phyloP scores from a whole-genome alignment of 768 basidiomycete genomes.

The Asterophora lycoperdoides region DNA sequence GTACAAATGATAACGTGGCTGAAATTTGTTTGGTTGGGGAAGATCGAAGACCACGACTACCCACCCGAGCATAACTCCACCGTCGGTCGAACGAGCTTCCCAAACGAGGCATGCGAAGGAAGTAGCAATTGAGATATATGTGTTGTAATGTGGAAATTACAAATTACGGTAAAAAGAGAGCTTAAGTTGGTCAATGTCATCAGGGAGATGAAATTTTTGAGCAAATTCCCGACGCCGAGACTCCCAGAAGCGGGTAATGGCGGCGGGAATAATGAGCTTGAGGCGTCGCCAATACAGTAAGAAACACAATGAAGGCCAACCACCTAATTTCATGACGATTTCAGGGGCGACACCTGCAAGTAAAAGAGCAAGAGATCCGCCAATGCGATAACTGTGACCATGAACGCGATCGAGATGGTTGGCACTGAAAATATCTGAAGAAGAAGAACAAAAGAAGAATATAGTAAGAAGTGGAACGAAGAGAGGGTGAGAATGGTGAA shows the following conservation, averaged over 20 bases:
- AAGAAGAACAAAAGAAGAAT: conserved; percentile 11
- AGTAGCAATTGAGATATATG: too few species aligned
- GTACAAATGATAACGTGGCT: too few species aligned
- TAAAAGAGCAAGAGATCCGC: neutral
- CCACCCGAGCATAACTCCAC: too few species aligned
- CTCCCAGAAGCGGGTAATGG: neutral
- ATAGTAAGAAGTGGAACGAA: neutral
- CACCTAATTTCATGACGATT: neutral
- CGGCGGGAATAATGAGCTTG: neutral
- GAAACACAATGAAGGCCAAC: conserved; percentile 3
- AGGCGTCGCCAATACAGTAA: conserved; percentile 5
- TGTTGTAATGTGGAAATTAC: too few species aligned
- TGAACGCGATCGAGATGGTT: conserved; percentile 7
- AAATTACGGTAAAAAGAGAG: too few species aligned
- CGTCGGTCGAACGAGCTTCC: too few species aligned
- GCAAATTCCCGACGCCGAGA: neutral
- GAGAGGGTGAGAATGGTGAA: conserved; percentile 4
- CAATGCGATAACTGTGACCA: conserved; percentile 22
- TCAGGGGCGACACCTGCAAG: neutral
- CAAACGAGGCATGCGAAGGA: too few species aligned
- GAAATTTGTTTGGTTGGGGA: too few species aligned
- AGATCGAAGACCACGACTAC: too few species aligned
- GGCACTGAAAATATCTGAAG: conserved; percentile 13
- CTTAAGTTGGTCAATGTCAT: too few species aligned
- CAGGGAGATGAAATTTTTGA: neutral